phyloP scores from a whole-genome alignment of 2,329 filamentous ascomycete genomes.

The Botrytis medusae region DNA sequence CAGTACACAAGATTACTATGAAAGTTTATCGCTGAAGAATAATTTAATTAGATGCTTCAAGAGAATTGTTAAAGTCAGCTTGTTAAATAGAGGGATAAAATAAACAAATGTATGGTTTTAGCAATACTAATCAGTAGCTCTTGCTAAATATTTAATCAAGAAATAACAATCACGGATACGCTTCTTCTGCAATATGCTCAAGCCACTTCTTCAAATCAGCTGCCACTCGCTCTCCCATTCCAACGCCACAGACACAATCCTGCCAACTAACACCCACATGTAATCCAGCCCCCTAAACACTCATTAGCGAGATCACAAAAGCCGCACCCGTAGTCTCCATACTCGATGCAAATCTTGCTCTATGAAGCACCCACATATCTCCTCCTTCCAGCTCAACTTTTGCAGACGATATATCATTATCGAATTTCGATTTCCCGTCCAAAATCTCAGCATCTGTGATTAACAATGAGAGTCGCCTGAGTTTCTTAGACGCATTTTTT shows the following conservation, averaged over 20 bases:
- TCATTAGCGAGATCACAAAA: not conserved
- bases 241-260: not conserved
- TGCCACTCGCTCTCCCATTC: not conserved
- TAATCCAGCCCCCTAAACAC: not conserved
- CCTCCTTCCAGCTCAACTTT: not conserved
- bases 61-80: too few relatives aligned
- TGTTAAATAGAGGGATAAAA: too few relatives aligned
- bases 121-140: not conserved
- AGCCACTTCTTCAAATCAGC: not conserved
- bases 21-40: too few relatives aligned
- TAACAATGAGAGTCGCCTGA: not conserved
- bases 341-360: not conserved
- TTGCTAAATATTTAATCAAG: not conserved
- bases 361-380: not conserved
- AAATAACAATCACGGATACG: not conserved
- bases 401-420: not conserved
- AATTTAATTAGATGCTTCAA: too few relatives aligned
- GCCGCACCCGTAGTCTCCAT: not conserved
- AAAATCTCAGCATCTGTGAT: not conserved
- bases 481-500: not conserved
- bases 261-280: not conserved
- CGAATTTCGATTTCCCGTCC: not conserved
- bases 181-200: not conserved
- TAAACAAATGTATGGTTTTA: too few relatives aligned
- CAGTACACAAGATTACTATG: too few relatives aligned